Evolutionary conservation across 73 alveolate species (phyloP).

Genomic region (Paramecium octaurelia): DNA sequence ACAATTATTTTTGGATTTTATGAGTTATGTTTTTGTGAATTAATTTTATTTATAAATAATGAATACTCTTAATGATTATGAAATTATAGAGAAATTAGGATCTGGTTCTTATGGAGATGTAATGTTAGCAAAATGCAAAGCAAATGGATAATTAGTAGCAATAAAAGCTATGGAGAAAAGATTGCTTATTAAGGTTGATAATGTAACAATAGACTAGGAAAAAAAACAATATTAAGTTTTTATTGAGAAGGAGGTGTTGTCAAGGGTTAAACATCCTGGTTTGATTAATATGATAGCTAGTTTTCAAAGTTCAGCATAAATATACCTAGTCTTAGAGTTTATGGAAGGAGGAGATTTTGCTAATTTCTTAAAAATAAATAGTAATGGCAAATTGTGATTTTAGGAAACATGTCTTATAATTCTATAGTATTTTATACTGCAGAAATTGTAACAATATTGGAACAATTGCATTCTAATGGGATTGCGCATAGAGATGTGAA

Average conservation of each 20-base stretch:
- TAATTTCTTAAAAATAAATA: conserved; percentile 46
- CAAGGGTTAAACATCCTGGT: conserved; percentile 61
- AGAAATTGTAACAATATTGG: conserved; percentile 64
- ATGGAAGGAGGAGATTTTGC: conserved; percentile 75
- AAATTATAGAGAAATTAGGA: not conserved
- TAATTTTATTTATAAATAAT: not conserved
- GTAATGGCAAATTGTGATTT: not conserved
- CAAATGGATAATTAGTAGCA: not conserved
- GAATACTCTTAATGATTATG: not conserved
- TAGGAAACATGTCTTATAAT: conserved; percentile 47
- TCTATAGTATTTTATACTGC: conserved; percentile 65
- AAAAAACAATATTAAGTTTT: conserved; percentile 45
- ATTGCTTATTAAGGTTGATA: not conserved
- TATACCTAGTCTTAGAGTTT: conserved; percentile 65
- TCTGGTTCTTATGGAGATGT: conserved; percentile 31
- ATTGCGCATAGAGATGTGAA: conserved; percentile 76
- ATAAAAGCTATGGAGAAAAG: not conserved
- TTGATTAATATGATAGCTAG: conserved; percentile 59
- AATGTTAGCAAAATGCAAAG: not conserved
- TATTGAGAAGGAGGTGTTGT: conserved; percentile 51
- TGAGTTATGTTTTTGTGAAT: not conserved
- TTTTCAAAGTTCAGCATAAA: conserved; percentile 56
- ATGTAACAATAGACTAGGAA: not conserved
- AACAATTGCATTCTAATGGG: conserved; percentile 66
- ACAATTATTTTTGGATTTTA: not conserved